Percentiles rank a stretch among this genome's conserved stretches.
Conservation (phyloP, 345 rosid species). For the Populus simonii region DNA sequence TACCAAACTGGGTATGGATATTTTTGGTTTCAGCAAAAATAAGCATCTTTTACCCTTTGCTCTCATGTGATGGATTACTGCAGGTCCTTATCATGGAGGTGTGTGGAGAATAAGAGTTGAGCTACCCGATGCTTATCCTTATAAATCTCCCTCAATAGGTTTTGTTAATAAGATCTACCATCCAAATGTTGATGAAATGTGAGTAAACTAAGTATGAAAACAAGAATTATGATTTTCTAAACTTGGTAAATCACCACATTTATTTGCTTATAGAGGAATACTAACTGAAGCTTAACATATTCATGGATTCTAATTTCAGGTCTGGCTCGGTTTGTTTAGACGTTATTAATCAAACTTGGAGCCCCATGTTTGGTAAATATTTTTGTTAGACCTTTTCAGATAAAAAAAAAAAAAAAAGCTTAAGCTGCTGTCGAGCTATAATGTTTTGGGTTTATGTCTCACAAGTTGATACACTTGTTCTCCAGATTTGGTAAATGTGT, state of each 20-base stretch:
- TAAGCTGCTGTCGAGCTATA: background rate
- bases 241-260: background rate
- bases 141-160: constrained; percentile 57
- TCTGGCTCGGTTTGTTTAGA: constrained; percentile 85
- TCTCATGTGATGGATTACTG: constrained; percentile 19
- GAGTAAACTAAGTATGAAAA: constrained; percentile 16
- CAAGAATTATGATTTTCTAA: background rate
- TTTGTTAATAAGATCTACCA: constrained; percentile 77
- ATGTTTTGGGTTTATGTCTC: constrained; percentile 4
- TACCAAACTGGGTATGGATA: background rate
- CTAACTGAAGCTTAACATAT: constrained; percentile 2
- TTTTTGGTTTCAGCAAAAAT: background rate
- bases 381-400: background rate
- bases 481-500: constrained; percentile 89
- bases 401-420: no score
- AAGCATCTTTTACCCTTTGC: constrained; percentile 1
- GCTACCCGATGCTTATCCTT: constrained; percentile 86
- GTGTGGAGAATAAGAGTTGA: constrained; percentile 96
- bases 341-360: constrained; percentile 87
- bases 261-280: constrained; percentile 11
- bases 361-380: constrained; percentile 63
- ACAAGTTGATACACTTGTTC: constrained; percentile 10
- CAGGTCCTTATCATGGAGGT: constrained; percentile 92
- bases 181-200: constrained; percentile 81
- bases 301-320: constrained; percentile 33